phyloP scores from a whole-genome alignment of 148 eudicot species.

The Rhododendron simsii region DNA sequence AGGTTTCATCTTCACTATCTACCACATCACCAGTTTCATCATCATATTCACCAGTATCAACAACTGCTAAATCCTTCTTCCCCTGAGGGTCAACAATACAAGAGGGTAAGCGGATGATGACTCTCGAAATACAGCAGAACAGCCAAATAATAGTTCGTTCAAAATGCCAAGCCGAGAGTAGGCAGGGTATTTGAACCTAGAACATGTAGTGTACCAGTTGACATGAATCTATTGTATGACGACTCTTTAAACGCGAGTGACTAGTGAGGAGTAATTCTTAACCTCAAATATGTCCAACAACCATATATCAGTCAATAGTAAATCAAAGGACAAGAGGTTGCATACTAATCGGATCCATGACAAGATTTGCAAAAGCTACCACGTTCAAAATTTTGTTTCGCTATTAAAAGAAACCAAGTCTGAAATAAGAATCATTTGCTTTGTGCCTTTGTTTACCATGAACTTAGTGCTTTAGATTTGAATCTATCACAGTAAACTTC shows the following conservation, averaged over 20 bases:
- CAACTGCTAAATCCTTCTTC: slow-evolving; percentile 68
- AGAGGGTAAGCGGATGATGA: neutral
- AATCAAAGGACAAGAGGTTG: neutral
- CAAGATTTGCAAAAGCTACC: neutral
- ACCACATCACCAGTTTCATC: slow-evolving; percentile 43
- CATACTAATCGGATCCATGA: neutral
- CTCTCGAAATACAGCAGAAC: neutral
- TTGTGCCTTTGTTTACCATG: neutral
- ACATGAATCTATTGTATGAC: neutral
- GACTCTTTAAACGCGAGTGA: neutral
- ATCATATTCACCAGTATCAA: slow-evolving; percentile 66
- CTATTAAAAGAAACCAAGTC: neutral
- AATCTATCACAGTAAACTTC: neutral
- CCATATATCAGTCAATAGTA: neutral
- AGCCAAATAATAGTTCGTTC: no score
- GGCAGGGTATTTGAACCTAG: neutral
- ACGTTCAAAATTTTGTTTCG: neutral
- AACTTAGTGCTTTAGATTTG: neutral
- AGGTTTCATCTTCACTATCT: slow-evolving; percentile 47
- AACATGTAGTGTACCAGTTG: neutral
- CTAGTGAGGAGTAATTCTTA: neutral
- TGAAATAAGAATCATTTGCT: neutral
- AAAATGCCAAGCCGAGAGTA: neutral
- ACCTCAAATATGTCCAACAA: neutral
- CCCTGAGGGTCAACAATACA: slow-evolving; percentile 36